phyloP scores from a whole-genome alignment of 1,284 basidiomycete genomes.

The Cryptococcus wingfieldii region DNA sequence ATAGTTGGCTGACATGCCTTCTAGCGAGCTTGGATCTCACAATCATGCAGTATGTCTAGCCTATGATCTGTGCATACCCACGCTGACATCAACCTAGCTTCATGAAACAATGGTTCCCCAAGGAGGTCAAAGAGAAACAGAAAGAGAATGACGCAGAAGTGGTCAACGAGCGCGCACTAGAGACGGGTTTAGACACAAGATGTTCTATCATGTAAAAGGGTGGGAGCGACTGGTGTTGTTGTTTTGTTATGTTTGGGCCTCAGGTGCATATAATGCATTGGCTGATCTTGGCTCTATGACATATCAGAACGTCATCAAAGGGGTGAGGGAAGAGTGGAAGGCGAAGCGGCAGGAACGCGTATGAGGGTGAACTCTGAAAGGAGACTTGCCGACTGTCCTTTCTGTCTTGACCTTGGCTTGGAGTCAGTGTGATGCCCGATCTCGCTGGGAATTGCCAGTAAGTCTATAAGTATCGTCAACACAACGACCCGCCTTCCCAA shows the following conservation, averaged over 20 bases:
- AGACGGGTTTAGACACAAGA: constrained; percentile 55
- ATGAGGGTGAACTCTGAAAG: no score
- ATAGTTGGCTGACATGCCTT: neutral
- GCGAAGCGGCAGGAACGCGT: no score
- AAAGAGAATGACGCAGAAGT: constrained; percentile 74
- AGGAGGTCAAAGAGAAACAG: constrained; percentile 73
- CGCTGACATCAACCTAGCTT: constrained; percentile 51
- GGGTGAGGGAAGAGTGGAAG: no score
- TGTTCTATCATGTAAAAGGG: constrained; percentile 29
- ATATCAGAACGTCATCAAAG: no score
- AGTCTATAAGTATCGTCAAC: neutral
- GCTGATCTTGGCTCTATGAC: no score
- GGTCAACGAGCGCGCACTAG: constrained; percentile 63
- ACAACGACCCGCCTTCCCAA: neutral
- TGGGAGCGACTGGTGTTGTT: neutral
- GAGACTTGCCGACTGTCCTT: no score
- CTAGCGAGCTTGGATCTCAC: constrained; percentile 37
- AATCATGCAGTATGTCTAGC: constrained; percentile 39
- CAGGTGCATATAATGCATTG: neutral
- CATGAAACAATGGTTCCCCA: constrained; percentile 89
- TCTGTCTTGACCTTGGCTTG: no score
- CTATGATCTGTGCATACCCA: neutral
- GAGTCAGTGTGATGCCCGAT: neutral
- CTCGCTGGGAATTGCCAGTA: neutral
- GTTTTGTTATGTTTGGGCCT: neutral